Base-by-base conservation (phyloP, 2,329 filamentous ascomycete species). In the Karstenula rhodostoma region DNA sequence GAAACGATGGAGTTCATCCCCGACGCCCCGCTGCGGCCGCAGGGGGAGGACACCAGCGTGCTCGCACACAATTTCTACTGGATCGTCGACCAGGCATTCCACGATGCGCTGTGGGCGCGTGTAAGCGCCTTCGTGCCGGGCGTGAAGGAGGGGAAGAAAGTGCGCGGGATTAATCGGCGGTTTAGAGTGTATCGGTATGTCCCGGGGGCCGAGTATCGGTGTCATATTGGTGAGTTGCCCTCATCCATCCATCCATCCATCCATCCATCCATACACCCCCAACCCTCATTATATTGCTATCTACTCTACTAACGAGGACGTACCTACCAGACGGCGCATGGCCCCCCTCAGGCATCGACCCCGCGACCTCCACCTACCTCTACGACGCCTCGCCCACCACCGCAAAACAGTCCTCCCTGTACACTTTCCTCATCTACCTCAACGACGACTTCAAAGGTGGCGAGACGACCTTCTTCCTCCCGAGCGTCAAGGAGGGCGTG, bases 51-150 rank as follows among this genome's bases (percentile, higher is more conserved):
- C 56, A 82, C 83, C 25, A 90, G 87, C 68, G 84, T 91, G 49
- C 75, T 91, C 1, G 89, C 89, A 0, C 89, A 91, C 78, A 91
- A 91, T 74, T 90, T 91, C 67, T 91, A 91, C 79, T 91, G 89
- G 89, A 81, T 91, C 9, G 82, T 88, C 13, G 89, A 91, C 65
- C 79, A 81, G 23, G 80, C 82, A 0, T 90, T 91, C 72, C 85
- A 88, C 67, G 84, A 89, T 58, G 82, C 79, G 15, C 80, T 91
- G 1, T 91, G 89, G 89, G 75, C 79, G 0, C 83, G 89, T 15
- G 84, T 91, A 2, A 77, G 82, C 2, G 77, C 82, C 0, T 88
- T 87, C 50, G 84, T 91, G 0, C 88, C 89, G 0, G 71, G 78
- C 0, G 76, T 77, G 0, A 79, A 90, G 1, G 82, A 82, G 15